Evolutionary conservation across 805 yeast species (phyloP).

Genomic region (Myxozyma neotropica): DNA sequence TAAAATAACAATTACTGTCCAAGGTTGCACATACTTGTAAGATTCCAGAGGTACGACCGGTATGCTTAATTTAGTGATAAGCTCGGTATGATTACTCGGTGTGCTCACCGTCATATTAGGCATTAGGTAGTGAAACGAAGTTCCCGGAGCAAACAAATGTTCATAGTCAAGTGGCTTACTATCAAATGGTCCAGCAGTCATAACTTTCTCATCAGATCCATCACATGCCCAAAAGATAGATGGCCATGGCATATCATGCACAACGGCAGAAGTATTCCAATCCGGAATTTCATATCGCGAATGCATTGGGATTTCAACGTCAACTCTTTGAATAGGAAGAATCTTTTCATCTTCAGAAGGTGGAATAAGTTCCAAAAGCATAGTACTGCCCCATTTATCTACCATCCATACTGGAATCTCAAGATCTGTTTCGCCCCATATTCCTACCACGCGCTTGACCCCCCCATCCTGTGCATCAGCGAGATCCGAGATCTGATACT

Average conservation of each 20-base stretch:
- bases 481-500: constrained; percentile 52
- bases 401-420: constrained; percentile 58
- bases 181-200: constrained; percentile 46
- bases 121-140: constrained; percentile 47
- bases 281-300: constrained; percentile 54
- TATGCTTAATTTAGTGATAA: constrained; percentile 42
- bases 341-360: constrained; percentile 10
- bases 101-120: constrained; percentile 30
- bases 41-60: constrained; percentile 49
- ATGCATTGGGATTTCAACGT: constrained; percentile 51
- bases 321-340: constrained; percentile 29
- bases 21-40: constrained; percentile 42
- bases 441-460: constrained; percentile 34
- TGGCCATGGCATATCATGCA: constrained; percentile 45
- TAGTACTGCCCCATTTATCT: constrained; percentile 52
- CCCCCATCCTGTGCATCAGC: constrained; percentile 35
- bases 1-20: constrained; percentile 45
- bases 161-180: constrained; percentile 49
- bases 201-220: constrained; percentile 39
- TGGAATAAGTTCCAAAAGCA: constrained; percentile 45
- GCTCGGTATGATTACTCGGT: constrained; percentile 17
- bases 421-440: constrained; percentile 59
- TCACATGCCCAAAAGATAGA: constrained; percentile 56
- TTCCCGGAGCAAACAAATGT: constrained; percentile 50
- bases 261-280: constrained; percentile 29